Percentiles rank a stretch among this genome's conserved stretches.
Conservation (phyloP, 2,329 filamentous ascomycete genomes). For the Chaetomiaceae sp. region DNA sequence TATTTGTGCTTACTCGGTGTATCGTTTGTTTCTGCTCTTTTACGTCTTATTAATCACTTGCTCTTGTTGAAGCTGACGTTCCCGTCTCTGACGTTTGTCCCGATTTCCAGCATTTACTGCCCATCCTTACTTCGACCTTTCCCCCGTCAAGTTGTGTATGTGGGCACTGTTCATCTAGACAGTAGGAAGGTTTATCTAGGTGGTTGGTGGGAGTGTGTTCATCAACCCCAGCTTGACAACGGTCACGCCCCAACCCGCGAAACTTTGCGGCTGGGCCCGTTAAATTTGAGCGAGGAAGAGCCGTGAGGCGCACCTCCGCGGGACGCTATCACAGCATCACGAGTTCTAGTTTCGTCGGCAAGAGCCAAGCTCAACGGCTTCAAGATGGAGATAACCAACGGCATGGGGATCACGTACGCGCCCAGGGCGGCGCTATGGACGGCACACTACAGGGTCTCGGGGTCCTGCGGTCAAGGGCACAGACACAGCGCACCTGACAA, state of each 20-base stretch:
- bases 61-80: no score
- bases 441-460: no score
- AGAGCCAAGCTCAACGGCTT: not conserved
- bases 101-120: no score
- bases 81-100: no score
- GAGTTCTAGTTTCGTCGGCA: not conserved
- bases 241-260: conserved; percentile 1
- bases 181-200: not conserved
- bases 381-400: not conserved
- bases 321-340: conserved; percentile 16
- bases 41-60: no score
- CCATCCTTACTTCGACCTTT: no score
- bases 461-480: no score
- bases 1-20: no score
- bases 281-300: conserved; percentile 31
- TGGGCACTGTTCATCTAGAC: not conserved
- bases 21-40: not conserved
- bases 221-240: not conserved
- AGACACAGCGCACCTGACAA: not conserved
- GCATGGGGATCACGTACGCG: not conserved
- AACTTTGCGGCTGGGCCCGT: conserved; percentile 13
- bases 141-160: no score
- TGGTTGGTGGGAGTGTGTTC: no score
- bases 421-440: not conserved
- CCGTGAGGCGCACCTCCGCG: conserved; percentile 21